phyloP scores from a whole-genome alignment of 108 stramenopile species.

The Mediolabrus comicus region DNA sequence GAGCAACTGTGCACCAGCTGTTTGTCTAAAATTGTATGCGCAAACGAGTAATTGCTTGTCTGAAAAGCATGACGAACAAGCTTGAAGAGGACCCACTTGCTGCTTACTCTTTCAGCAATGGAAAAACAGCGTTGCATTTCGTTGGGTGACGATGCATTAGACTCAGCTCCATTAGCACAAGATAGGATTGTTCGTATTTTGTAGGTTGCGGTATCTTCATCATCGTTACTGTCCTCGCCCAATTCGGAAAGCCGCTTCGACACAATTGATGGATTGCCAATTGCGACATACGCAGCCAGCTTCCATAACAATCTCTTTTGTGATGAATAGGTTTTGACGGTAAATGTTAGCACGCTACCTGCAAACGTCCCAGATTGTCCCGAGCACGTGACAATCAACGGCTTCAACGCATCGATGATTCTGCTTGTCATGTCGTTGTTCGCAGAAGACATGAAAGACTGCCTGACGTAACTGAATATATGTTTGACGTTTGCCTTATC shows the following conservation, averaged over 20 bases:
- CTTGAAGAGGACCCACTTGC: constrained; percentile 24
- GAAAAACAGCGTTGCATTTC: constrained; percentile 1
- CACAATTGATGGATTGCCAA: constrained; percentile 10
- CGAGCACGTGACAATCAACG: constrained; percentile 14
- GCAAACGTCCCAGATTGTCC: constrained; percentile 21
- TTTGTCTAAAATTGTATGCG: constrained; percentile 12
- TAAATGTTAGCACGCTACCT: constrained; percentile 13
- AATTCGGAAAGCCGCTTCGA: neutral
- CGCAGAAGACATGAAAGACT: constrained; percentile 5
- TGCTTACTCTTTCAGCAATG: neutral
- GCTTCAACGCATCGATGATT: constrained; percentile 15
- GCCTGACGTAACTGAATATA: constrained; percentile 6
- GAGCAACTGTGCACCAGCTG: constrained; percentile 3
- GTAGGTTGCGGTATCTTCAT: neutral
- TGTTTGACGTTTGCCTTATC: constrained; percentile 24
- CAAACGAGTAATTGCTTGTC: constrained; percentile 14
- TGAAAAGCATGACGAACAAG: constrained; percentile 20
- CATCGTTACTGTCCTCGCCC: neutral
- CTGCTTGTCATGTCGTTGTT: neutral
- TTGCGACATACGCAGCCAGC: constrained; percentile 7
- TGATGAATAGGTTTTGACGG: neutral
- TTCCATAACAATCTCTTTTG: constrained; percentile 1
- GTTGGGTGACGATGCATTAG: neutral
- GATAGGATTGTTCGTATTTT: constrained; percentile 19
- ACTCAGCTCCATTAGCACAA: neutral